Base-by-base conservation (phyloP, 2,329 filamentous ascomycete genomes). In the Akanthomyces dipterigenus region DNA sequence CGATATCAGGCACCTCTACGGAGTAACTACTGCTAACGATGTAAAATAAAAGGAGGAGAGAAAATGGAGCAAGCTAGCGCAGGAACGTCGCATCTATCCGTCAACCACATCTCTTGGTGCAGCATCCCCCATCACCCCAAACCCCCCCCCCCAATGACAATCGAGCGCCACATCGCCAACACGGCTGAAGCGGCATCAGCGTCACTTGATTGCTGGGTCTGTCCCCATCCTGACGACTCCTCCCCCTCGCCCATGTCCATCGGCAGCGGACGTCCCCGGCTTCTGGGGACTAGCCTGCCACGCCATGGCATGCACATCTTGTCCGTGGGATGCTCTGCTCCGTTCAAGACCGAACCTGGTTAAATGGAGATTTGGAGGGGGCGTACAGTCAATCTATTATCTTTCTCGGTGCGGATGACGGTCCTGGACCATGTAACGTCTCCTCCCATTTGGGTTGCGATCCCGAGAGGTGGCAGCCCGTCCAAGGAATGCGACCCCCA, bases 41-140 rank as follows among this genome's bases (percentile, higher is more conserved):
- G 2, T 54, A 38, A 54, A 40, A 36, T 36, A 38, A 54, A n/a
- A 38, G 38, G 12, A 54, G 50, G 34, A 34, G 18, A 36, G 34
- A 18, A 4, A 34, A 42, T 18, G 46, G 46, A 45, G 56, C 26
- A 11, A 55, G 45, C 59, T 61, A 61, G 40, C 36, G 59, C 59
- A 61, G 59, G 59, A 61, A 55, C 59, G 59, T 61, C 51, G 59
- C 59, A 55, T 61, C 59, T 61, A 49, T 45, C 59, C 51, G 59
- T 34, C 43, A 3, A 34, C 20, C 7, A n/a, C 2, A 20, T 42
- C 56, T n/a, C 34, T 57, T 34, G 31, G 31, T 34, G 11, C 31
- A 7, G 31, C 24, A 9, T 12, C 20, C 20, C 31, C n/a, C n/a
- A 22, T 8, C n/a, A n/a, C n/a, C n/a, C n/a, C n/a, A n/a, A n/a